These are phyloP conservation scores for Sporothrix humicola DNA, from an alignment of 2,329 filamentous ascomycete genomes.

Conservation along the genomic window DNA sequence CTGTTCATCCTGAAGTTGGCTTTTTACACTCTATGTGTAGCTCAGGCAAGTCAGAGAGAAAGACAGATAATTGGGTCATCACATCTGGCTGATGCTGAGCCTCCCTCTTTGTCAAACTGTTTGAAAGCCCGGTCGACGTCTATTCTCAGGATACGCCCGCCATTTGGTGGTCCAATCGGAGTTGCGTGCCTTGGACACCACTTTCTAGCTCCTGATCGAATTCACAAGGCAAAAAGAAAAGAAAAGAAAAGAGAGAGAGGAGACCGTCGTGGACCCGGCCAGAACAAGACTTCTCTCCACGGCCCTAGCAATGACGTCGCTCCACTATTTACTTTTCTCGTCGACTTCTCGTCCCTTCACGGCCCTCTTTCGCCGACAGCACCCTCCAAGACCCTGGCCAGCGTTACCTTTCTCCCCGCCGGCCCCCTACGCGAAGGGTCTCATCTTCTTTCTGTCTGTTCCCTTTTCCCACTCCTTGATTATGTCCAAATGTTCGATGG, in stretches of 20 bases:
- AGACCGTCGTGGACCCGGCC: background rate
- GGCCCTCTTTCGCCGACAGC: background rate
- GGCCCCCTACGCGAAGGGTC: slow-evolving; percentile 16
- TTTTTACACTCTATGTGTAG: background rate
- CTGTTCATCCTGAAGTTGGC: no score
- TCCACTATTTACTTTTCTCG: slow-evolving; percentile 21
- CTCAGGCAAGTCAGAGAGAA: background rate
- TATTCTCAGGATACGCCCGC: slow-evolving; percentile 1
- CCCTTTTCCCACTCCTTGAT: slow-evolving; percentile 11
- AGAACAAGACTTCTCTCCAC: background rate
- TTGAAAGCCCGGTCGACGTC: slow-evolving; percentile 20
- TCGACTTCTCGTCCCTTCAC: background rate
- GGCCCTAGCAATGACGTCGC: background rate
- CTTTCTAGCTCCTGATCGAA: background rate
- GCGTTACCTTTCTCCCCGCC: slow-evolving; percentile 21
- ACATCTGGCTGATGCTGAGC: slow-evolving; percentile 8
- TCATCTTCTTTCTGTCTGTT: slow-evolving; percentile 27
- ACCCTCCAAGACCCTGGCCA: background rate
- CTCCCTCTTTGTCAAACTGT: slow-evolving; percentile 26
- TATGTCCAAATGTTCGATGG: background rate
- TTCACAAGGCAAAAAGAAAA: background rate
- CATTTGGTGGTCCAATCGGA: slow-evolving; percentile 15
- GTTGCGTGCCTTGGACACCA: background rate
- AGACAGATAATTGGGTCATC: background rate
- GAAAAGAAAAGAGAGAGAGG: background rate